These are phyloP conservation scores for Anthracocystis setariae DNA, from an alignment of 1,284 basidiomycete species.

Conservation along the genomic window DNA sequence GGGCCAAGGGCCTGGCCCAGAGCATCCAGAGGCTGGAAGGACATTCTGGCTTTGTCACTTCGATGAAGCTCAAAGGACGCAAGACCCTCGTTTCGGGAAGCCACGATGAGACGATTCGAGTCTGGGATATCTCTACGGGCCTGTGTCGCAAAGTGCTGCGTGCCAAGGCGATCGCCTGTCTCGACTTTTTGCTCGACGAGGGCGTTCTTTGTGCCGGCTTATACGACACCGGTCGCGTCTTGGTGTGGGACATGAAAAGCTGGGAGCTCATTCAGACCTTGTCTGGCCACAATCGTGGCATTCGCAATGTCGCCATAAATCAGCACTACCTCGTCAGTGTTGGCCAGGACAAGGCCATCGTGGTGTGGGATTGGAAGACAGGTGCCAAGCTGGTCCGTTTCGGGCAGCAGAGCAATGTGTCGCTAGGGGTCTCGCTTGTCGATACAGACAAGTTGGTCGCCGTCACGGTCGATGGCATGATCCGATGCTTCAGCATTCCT, in stretches of 20 bases:
- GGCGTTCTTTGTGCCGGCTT: slow-evolving; percentile 90
- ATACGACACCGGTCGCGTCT: slow-evolving; percentile 80
- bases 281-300: slow-evolving; percentile 74
- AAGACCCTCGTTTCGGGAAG: slow-evolving; percentile 80
- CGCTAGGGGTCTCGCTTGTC: slow-evolving; percentile 87
- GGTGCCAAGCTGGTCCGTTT: slow-evolving; percentile 88
- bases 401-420: slow-evolving; percentile 90
- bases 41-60: slow-evolving; percentile 88
- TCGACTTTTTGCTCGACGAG: slow-evolving; percentile 85
- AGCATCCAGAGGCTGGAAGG: slow-evolving; percentile 80
- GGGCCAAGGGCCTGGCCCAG: slow-evolving; percentile 76
- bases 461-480: slow-evolving; percentile 89
- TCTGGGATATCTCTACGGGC: slow-evolving; percentile 72
- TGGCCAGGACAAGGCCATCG: slow-evolving; percentile 86
- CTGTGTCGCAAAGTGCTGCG: slow-evolving; percentile 81
- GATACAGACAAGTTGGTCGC: slow-evolving; percentile 77
- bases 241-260: slow-evolving; percentile 40
- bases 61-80: slow-evolving; percentile 77
- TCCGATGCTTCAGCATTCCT: slow-evolving; percentile 88
- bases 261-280: slow-evolving; percentile 73
- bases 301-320: slow-evolving; percentile 85
- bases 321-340: slow-evolving; percentile 86
- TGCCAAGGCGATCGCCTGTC: slow-evolving; percentile 87
- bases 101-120: slow-evolving; percentile 76
- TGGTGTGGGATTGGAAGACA: slow-evolving; percentile 77